These are phyloP conservation scores for Jamesozyma lodderae DNA, from an alignment of 805 yeast genomes.

Conservation along the genomic window DNA sequence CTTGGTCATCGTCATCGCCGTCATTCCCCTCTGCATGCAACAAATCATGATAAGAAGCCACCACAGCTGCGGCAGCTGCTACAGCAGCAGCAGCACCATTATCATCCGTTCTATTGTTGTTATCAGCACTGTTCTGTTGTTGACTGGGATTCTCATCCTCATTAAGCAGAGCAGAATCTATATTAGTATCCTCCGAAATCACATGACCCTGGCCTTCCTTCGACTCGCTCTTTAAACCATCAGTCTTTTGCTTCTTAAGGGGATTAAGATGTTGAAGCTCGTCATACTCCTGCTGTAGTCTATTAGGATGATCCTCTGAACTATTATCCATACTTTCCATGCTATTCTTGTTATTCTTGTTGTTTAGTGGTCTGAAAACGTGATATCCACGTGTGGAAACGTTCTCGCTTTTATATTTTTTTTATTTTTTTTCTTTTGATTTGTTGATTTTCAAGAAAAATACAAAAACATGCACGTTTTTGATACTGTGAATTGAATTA, in stretches of 20 bases:
- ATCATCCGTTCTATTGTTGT: background rate
- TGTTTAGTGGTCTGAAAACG: constrained; percentile 18
- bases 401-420: background rate
- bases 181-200: constrained; percentile 18
- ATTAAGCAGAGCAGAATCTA: constrained; percentile 26
- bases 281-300: background rate
- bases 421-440: background rate
- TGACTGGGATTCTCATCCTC: background rate
- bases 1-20: too few relatives aligned
- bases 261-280: background rate
- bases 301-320: background rate
- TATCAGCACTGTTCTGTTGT: background rate
- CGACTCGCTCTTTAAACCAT: background rate
- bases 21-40: too few relatives aligned
- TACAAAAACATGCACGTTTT: too few relatives aligned
- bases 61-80: too few relatives aligned
- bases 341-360: constrained; percentile 1
- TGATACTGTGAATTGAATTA: too few relatives aligned
- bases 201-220: background rate
- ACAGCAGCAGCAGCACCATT: background rate
- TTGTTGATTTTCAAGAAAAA: background rate
- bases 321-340: background rate
- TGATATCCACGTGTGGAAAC: constrained; percentile 26
- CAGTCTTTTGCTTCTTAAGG: constrained; percentile 6
- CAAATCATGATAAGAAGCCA: too few relatives aligned